These are phyloP conservation scores for Thalassiosira exigua DNA, from an alignment of 352 stramenopile species.

Conservation along the genomic window DNA sequence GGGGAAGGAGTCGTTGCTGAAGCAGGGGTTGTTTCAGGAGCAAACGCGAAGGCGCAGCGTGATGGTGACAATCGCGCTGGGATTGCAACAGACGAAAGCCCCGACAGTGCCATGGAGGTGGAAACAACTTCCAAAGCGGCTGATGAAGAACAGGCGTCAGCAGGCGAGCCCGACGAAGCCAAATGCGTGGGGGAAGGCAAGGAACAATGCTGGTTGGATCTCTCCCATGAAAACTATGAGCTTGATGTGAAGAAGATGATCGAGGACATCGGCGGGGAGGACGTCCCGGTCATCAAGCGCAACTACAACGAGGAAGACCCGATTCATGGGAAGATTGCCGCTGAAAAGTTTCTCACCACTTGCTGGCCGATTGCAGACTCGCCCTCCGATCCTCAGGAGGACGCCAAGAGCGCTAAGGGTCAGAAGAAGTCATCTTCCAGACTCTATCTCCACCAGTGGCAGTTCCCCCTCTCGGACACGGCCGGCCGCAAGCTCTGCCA, in stretches of 20 bases:
- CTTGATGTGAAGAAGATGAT: conserved; percentile 77
- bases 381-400: conserved; percentile 8
- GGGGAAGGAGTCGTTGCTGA: neutral
- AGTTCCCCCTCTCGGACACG: conserved; percentile 88
- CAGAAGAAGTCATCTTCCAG: conserved; percentile 79
- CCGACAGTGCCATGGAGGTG: neutral
- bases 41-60: neutral
- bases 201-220: conserved; percentile 53
- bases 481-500: conserved; percentile 87
- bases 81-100: no score
- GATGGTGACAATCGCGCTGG: neutral
- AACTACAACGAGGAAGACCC: conserved; percentile 78
- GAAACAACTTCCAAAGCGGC: neutral
- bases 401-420: conserved; percentile 32
- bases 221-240: conserved; percentile 62
- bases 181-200: neutral
- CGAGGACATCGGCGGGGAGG: conserved; percentile 75
- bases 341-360: conserved; percentile 73
- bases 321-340: conserved; percentile 69
- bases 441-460: conserved; percentile 95
- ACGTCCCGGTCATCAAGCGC: conserved; percentile 77
- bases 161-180: neutral
- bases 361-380: conserved; percentile 62
- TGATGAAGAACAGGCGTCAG: conserved; percentile 9
- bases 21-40: conserved; percentile 3